These are phyloP conservation scores for Castanea sativa DNA, from an alignment of 306 rosid genomes.

Conservation along the genomic window DNA sequence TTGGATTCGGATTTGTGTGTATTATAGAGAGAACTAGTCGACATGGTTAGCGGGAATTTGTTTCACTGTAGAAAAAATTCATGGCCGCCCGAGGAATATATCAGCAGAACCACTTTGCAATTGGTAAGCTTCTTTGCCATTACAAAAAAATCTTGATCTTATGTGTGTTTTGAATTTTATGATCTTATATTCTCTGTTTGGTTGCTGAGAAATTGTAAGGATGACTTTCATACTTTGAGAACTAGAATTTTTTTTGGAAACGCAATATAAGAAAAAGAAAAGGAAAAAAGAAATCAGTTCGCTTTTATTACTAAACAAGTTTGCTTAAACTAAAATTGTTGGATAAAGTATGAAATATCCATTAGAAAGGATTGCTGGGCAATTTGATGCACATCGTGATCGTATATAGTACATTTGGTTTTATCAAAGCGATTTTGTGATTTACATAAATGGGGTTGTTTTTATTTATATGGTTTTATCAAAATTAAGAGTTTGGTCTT, in stretches of 20 bases:
- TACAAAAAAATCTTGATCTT: not conserved
- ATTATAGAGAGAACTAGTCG: slow-evolving; percentile 14
- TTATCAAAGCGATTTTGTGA: not conserved
- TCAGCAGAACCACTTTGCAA: slow-evolving; percentile 70
- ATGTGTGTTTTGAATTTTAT: too few relatives aligned
- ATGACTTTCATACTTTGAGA: not conserved
- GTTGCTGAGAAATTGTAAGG: slow-evolving; percentile 18
- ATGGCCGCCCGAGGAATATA: slow-evolving; percentile 94
- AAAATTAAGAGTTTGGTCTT: not conserved
- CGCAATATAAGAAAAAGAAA: not conserved
- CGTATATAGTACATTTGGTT: not conserved
- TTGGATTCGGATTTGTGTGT: not conserved
- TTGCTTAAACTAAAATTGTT: not conserved
- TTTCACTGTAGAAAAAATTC: slow-evolving; percentile 87
- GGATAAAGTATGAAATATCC: not conserved
- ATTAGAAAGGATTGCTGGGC: not conserved
- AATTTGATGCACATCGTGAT: not conserved
- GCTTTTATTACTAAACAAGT: not conserved
- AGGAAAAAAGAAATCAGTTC: not conserved
- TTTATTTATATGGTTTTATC: not conserved
- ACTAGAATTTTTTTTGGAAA: slow-evolving; percentile 4
- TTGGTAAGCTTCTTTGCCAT: slow-evolving; percentile 41
- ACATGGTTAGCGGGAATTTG: slow-evolving; percentile 68
- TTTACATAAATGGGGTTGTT: not conserved
- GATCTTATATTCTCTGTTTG: not conserved